Evolutionary conservation across 2,329 filamentous ascomycete genomes (phyloP).

Genomic region (Colletotrichum falcatum): DNA sequence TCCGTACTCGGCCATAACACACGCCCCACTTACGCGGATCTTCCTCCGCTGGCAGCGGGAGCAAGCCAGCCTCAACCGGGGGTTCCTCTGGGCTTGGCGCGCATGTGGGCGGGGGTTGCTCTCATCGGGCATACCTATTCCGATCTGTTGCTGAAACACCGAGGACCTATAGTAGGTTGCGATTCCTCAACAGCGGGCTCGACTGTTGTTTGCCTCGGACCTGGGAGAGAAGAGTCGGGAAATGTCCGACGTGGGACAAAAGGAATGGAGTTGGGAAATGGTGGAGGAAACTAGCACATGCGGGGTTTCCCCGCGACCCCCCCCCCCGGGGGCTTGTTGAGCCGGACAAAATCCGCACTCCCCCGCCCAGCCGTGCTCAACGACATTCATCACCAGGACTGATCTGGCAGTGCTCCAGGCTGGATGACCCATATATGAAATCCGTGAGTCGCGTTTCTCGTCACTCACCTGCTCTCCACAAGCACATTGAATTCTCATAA

Average conservation of each 20-base stretch:
- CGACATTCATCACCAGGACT: background rate
- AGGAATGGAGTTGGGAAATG: slow-evolving; percentile 39
- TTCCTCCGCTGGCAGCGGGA: slow-evolving; percentile 61
- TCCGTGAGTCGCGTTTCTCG: too few relatives aligned
- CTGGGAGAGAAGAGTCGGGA: slow-evolving; percentile 17
- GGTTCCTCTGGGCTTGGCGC: slow-evolving; percentile 44
- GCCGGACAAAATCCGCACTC: slow-evolving; percentile 19
- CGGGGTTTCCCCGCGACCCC: slow-evolving; percentile 1
- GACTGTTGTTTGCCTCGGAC: slow-evolving; percentile 20
- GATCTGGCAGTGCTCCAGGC: background rate
- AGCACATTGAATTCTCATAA: too few relatives aligned
- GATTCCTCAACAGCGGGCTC: background rate
- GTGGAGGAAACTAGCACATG: background rate
- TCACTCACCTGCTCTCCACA: background rate
- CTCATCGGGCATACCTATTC: slow-evolving; percentile 33
- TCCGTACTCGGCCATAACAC: background rate
- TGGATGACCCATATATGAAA: background rate
- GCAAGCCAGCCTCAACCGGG: slow-evolving; percentile 44
- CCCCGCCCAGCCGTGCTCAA: background rate
- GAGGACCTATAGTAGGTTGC: background rate
- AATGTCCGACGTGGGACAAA: slow-evolving; percentile 32
- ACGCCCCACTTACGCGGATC: slow-evolving; percentile 54
- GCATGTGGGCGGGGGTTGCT: slow-evolving; percentile 30
- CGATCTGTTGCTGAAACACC: background rate
- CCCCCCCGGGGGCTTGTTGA: slow-evolving; percentile 12